Evolutionary conservation across 768 basidiomycete genomes (phyloP), one percentile per base, ranked within the genome.

Genomic region (Boletellus ananiceps): DNA sequence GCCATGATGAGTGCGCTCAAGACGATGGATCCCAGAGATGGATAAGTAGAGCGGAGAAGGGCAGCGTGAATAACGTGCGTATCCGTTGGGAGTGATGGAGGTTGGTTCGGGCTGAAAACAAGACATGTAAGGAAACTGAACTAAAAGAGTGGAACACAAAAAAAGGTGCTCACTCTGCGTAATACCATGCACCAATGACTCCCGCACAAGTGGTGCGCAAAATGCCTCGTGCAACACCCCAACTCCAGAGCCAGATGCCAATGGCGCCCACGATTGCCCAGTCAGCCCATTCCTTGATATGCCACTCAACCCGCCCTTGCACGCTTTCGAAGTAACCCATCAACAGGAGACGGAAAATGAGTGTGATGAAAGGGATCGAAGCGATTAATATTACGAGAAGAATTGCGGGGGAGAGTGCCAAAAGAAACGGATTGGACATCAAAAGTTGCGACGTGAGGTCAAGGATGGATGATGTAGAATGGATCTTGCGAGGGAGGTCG

Each of bases 111-210:
- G 31, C 68, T 38, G 25, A 40, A 18, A 55, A 44, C 7, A 16
- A n/a, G n/a, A 49, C 47, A 23, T 43, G 40, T 53, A 40, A 53
- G 53, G 11, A 34, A 19, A 38, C 44, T 8, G n/a, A 19, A 41
- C 44, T 6, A n/a, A 19, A 1, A 14, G 48, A 36, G 23, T 13
- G 41, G n/a, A 21, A 33, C 11, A 23, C 41, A 27, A 4, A 6
- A 44, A 4, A 41, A 6, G 8, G 23, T 11, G 46, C 81, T 60
- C 57, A 84, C 78, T 81, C 74, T 25, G 79, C 65, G 68, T 91
- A 95, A 64, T 95, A 96, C 93, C 93, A 97, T 39, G 86, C 83
- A 2, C 92, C 93, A 31, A 97, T 80, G 4, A 93, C 88, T 27
- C 84, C 86, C 0, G 91, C 84, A 49, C 83, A 81, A 2, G 83